Conservation (phyloP, 305 asterid species). For the Andrographis paniculata region DNA sequence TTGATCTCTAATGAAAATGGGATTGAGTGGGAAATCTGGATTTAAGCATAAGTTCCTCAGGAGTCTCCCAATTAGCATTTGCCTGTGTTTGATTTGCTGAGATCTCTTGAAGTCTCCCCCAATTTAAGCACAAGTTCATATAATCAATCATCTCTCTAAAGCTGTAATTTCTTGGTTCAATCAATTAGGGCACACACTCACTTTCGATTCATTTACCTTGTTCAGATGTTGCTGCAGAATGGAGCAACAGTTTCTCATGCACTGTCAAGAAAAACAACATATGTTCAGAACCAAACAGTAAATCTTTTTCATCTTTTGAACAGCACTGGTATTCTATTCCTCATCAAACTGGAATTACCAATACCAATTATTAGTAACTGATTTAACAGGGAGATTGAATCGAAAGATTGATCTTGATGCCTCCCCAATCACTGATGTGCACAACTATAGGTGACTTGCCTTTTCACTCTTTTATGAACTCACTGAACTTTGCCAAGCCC, state of each 20-base stretch:
- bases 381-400: too few relatives aligned
- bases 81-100: too few relatives aligned
- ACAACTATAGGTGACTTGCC: slow-evolving; percentile 35
- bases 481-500: background rate
- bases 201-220: slow-evolving; percentile 45
- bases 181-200: slow-evolving; percentile 21
- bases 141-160: too few relatives aligned
- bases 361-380: too few relatives aligned
- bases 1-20: slow-evolving; percentile 8
- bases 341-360: too few relatives aligned
- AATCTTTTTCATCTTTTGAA: slow-evolving; percentile 46
- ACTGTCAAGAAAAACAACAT: slow-evolving; percentile 83
- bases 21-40: background rate
- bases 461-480: background rate
- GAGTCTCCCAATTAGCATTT: too few relatives aligned
- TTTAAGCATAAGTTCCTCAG: background rate
- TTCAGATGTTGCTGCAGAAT: slow-evolving; percentile 91
- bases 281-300: slow-evolving; percentile 43
- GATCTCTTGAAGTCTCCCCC: too few relatives aligned
- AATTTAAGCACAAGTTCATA: too few relatives aligned
- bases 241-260: slow-evolving; percentile 72
- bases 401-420: slow-evolving; percentile 49
- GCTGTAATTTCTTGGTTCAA: too few relatives aligned
- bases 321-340: slow-evolving; percentile 28
- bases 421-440: slow-evolving; percentile 49